Base-by-base conservation (phyloP, 805 yeast species). In the Metschnikowia cubensis region DNA sequence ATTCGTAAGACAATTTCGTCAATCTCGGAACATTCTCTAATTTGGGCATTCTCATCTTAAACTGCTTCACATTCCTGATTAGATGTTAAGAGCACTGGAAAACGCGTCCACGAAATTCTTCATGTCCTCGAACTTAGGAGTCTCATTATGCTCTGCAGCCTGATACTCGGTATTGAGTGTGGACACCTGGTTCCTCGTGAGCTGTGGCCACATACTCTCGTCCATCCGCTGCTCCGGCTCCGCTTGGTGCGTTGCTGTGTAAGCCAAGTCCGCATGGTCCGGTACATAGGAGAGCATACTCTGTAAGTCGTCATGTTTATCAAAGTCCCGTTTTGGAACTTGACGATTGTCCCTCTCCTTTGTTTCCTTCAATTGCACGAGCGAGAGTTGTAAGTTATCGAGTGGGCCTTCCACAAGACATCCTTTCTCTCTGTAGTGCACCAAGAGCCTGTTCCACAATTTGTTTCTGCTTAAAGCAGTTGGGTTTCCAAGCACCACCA, bases 401-500 rank as follows among this genome's bases (percentile, higher is more conserved):
- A 91, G 73, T 1, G 89, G 82, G 10, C 97, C 97, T 65, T 91
- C 97, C 25, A 91, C 97, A 32, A 91, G 71, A 67, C 95, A 87
- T 1, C 96, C 96, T 49, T 79, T 80, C 58, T 88, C 92, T 67
- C 96, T 77, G 70, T 81, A 90, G 63, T 89, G 95, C 42, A 81
- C 68, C 57, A 91, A 71, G 51, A 91, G 70, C 53, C 82, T 85
- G 58, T 83, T 83, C 97, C 97, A 91, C 54, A 91, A 69, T 11
- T 75, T 66, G 65, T 87, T 86, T 51, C 79, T 77, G 40, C 87
- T 77, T 56, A 91, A 74, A 0, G 94, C 81, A 53, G 84, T 73
- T 8, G 96, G 96, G 63, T 90, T 89, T 49, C 97, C 97, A 47
- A 91, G 71, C 20, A 91, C 53, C 6, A 71, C 65, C 52, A 73